Conservation (phyloP, 2,329 filamentous ascomycete species). For the Penicillium sp. region DNA sequence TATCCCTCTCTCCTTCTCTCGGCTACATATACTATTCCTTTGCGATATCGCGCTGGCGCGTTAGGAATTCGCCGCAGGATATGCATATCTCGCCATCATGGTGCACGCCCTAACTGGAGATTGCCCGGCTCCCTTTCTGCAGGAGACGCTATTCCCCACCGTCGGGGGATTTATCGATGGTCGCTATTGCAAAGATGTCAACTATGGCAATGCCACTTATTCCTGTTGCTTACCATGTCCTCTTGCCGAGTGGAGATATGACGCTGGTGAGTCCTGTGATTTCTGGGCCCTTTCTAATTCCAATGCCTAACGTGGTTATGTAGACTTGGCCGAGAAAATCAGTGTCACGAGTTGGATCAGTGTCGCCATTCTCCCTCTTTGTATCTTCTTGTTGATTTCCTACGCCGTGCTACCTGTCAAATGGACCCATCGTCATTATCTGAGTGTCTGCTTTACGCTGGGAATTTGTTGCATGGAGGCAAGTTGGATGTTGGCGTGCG, state of each 20-base stretch:
- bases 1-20: not conserved
- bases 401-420: constrained; percentile 79
- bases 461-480: constrained; percentile 77
- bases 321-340: constrained; percentile 57
- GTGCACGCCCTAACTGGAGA: constrained; percentile 38
- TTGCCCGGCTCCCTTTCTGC: constrained; percentile 70
- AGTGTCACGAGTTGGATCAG: constrained; percentile 77
- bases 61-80: constrained; percentile 14
- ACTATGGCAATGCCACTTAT: constrained; percentile 46
- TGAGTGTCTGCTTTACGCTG: constrained; percentile 81
- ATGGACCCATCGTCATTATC: constrained; percentile 87
- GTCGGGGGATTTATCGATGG: constrained; percentile 63
- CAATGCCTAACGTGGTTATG: constrained; percentile 9
- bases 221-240: constrained; percentile 90
- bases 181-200: constrained; percentile 56
- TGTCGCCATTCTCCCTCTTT: constrained; percentile 68
- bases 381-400: constrained; percentile 73
- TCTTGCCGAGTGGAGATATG: constrained; percentile 71
- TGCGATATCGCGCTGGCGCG: constrained; percentile 25
- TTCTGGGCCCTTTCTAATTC: not conserved
- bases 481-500: constrained; percentile 36
- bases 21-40: not conserved
- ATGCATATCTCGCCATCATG: constrained; percentile 26
- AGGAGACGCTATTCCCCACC: constrained; percentile 58
- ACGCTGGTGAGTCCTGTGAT: constrained; percentile 46